A percentile compares a stretch with the other conserved stretches of the same genome.
Evolutionary conservation across 768 basidiomycete species (phyloP).

Genomic region (Suillus weaverae): DNA sequence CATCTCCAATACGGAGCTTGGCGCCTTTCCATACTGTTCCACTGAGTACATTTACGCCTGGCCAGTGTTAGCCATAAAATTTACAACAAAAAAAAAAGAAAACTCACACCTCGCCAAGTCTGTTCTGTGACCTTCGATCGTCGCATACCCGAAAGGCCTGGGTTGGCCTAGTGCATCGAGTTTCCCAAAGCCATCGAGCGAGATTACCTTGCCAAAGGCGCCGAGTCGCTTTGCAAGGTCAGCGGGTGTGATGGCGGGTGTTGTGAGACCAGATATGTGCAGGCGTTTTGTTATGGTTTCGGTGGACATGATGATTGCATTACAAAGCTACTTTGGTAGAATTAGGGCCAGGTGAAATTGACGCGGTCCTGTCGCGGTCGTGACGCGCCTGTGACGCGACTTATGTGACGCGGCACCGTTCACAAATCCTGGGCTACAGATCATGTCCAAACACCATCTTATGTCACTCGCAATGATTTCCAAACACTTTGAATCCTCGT

Average conservation of each 20-base stretch:
- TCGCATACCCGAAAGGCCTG: slow-evolving; percentile 72
- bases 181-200: slow-evolving; percentile 68
- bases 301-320: slow-evolving; percentile 2
- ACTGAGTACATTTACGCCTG: slow-evolving; percentile 74
- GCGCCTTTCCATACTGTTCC: slow-evolving; percentile 89
- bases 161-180: slow-evolving; percentile 65
- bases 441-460: too few species aligned
- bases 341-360: too few species aligned
- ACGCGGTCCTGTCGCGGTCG: too few species aligned
- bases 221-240: slow-evolving; percentile 62
- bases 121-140: slow-evolving; percentile 60
- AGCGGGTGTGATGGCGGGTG: slow-evolving; percentile 54
- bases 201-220: slow-evolving; percentile 66
- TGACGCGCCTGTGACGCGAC: too few species aligned
- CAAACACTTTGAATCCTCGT: too few species aligned
- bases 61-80: not conserved
- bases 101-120: slow-evolving; percentile 66
- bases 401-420: too few species aligned
- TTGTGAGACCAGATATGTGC: slow-evolving; percentile 76
- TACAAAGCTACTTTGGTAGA: not conserved
- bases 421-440: too few species aligned
- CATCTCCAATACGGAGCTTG: slow-evolving; percentile 79
- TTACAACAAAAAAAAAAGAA: not conserved
- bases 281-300: slow-evolving; percentile 51
- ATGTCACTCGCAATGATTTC: too few species aligned